Conservation (phyloP, 768 basidiomycete species). For the Amanita phalloides region DNA sequence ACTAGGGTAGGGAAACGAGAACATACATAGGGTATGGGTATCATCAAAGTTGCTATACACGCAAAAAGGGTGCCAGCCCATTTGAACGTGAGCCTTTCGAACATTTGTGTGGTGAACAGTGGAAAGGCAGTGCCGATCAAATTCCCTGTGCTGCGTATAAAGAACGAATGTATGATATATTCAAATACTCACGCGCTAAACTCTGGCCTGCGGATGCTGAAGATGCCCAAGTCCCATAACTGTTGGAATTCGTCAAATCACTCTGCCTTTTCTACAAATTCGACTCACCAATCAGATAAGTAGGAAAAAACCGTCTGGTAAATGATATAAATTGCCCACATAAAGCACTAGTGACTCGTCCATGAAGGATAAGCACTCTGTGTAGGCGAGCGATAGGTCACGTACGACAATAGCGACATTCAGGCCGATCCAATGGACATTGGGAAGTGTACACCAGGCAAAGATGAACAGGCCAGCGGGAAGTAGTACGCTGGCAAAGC, state of each 20-base stretch:
- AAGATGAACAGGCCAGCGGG: slow-evolving; percentile 63
- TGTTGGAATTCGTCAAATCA: slow-evolving; percentile 2
- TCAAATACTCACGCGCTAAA: slow-evolving; percentile 34
- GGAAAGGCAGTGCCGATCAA: slow-evolving; percentile 43
- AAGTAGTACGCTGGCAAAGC: slow-evolving; percentile 40
- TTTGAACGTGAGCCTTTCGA: slow-evolving; percentile 38
- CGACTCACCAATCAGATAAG: slow-evolving; percentile 50
- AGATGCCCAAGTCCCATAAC: slow-evolving; percentile 54
- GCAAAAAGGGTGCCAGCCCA: slow-evolving; percentile 55
- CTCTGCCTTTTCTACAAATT: neutral
- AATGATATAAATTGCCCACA: slow-evolving; percentile 40
- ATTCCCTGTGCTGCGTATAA: slow-evolving; percentile 25
- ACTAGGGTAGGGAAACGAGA: neutral
- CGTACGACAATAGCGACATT: slow-evolving; percentile 39
- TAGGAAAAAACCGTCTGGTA: slow-evolving; percentile 53
- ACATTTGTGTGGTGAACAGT: slow-evolving; percentile 54
- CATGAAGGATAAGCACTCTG: neutral
- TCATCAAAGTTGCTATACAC: slow-evolving; percentile 37
- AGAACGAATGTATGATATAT: neutral
- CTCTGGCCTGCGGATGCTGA: slow-evolving; percentile 62
- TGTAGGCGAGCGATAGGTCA: neutral
- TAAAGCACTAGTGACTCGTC: slow-evolving; percentile 26
- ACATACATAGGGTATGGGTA: slow-evolving; percentile 52
- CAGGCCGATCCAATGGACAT: slow-evolving; percentile 51
- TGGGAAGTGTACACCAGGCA: slow-evolving; percentile 50